A percentile compares a stretch with the other conserved stretches of the same genome.
These are phyloP conservation scores for Scutellospora calospora DNA, from an alignment of 371 early-diverging fungal species.

Conservation along the genomic window DNA sequence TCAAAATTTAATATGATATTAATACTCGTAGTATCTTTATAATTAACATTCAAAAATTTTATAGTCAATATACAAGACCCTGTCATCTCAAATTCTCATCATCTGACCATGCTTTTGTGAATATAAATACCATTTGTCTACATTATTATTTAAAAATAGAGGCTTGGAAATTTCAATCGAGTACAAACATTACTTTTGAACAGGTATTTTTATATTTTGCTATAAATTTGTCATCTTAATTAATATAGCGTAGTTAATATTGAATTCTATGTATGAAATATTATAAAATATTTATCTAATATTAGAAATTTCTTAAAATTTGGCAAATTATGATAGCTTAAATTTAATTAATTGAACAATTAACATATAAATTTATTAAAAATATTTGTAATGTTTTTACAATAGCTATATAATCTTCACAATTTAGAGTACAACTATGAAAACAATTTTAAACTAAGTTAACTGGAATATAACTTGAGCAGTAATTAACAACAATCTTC, in stretches of 20 bases:
- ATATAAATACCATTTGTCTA: constrained; percentile 7
- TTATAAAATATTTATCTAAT: background rate
- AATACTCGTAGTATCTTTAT: background rate
- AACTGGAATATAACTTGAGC: too few species aligned
- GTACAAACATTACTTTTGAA: constrained; percentile 2
- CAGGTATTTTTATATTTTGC: background rate
- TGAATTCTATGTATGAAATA: background rate
- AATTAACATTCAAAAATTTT: background rate
- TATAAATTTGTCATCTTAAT: background rate
- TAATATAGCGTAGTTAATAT: background rate
- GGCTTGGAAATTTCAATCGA: constrained; percentile 7
- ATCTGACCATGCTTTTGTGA: background rate
- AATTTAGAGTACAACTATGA: too few species aligned
- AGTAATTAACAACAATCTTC: too few species aligned
- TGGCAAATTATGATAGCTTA: constrained; percentile 55
- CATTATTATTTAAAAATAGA: constrained; percentile 36
- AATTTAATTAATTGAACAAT: constrained; percentile 48
- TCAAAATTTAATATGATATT: too few species aligned
- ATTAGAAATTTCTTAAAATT: constrained; percentile 29
- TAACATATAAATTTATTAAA: too few species aligned
- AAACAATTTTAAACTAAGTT: too few species aligned
- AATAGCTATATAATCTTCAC: too few species aligned
- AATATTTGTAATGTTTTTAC: too few species aligned
- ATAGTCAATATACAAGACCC: constrained; percentile 2
- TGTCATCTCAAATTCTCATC: background rate